Evolutionary conservation across 1,139 yeast genomes (phyloP), one percentile per base, ranked within the genome.

Genomic region (Sugiyamaella pinicola): DNA sequence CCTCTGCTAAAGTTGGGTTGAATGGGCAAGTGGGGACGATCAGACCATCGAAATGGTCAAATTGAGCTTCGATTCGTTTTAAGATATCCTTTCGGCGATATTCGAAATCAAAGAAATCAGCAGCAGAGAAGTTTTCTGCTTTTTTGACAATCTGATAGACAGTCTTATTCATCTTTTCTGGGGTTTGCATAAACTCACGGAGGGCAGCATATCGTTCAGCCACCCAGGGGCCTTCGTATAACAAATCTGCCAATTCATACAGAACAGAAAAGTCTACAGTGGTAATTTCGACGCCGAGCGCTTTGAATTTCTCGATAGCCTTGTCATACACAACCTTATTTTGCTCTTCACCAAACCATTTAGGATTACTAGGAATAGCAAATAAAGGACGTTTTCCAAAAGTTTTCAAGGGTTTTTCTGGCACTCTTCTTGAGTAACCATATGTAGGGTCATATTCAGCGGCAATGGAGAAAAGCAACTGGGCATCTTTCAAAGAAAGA

Each of bases 151-250:
- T 89, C 31, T 77, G 69, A 43, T 76, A 69, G n/a, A 91, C 98
- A 7, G 89, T 86, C 44, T 96, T 95, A 69, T 93, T 96, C 64
- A 91, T 75, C 39, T 78, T 75, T 44, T 74, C 79, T 31, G 93
- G 88, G 61, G 83, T 79, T 17, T 87, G 74, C 54, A 87, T 76
- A 65, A 90, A 87, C 38, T 85, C 87, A 61, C 82, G 80, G 38
- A 83, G 80, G 17, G 96, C 96, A 58, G 89, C 82, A 72, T 83
- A 90, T 61, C 99, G 81, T 74, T 93, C 99, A 24, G 95, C 87
- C 9, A 93, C 98, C 99, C 99, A 93, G n/a, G 98, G 88, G 53
- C 99, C 99, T 64, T 91, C 97, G 69, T 93, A 93, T 42, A 93
- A 78, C 66, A 93, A 85, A 61, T 81, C 81, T n/a, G 98, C 99